Base-by-base conservation (phyloP, 2,329 filamentous ascomycete species). In the Verticillium albo-atrum region DNA sequence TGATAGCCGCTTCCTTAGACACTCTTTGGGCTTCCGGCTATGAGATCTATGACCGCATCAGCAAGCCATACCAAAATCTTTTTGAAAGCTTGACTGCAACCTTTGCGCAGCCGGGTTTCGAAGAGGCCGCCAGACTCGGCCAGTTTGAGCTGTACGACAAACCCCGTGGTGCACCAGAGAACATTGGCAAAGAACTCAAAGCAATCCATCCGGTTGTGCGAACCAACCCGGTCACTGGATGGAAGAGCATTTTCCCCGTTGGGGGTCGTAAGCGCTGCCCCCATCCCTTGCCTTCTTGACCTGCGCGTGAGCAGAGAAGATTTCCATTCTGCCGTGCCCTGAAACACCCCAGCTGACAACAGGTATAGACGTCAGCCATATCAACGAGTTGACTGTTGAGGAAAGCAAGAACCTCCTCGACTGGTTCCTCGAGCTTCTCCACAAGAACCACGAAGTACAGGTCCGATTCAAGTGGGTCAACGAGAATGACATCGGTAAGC, bases 11-110 rank as follows among this genome's bases (percentile, higher is more conserved):
- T 10, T 26, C 4, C 6, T 1, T 6, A 58, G 83, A 87, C 66
- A 86, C 85, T 14, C 77, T 88, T 6, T 88, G 84, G 83, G 84
- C 84, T 0, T 85, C 82, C 1, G 84, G 83, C 1, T 87, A 87
- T 63, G 84, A 87, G 57, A 67, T 85, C 17, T 86, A 84, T 58
- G 84, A 87, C 65, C 76, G 82, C 4, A 73, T 86, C 52, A 82
- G 78, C 2, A 68, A 72, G 10, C 71, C 80, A 0, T 82, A 82
- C 61, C 79, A 79, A 62, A 74, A 75, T 53, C 82, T 85, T 66
- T 73, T 85, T 30, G 82, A 85, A 59, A 68, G 72, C 0, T 66
- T 85, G 6, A 84, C 80, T 0, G 82, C 77, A 0, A 81, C 77
- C 0, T 82, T 77, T 56, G 69, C 66, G 7, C 73, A 72, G 5